Conservation (phyloP, 345 rosid species). For the Capsella bursapastoris region DNA sequence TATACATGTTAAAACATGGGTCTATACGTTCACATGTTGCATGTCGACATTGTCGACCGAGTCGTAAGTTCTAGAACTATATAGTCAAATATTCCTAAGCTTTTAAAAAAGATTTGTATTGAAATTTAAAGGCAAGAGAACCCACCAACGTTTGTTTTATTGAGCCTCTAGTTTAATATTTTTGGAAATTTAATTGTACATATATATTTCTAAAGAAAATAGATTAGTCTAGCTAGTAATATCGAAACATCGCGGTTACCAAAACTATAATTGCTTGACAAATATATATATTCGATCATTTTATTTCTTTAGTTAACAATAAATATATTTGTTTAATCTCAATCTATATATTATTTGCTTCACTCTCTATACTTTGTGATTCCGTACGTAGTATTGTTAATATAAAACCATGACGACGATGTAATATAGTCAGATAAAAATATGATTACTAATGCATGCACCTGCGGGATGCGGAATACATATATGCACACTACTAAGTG, state of each 20-base stretch:
- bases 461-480: neutral
- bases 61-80: neutral
- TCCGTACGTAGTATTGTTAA: neutral
- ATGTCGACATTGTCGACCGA: constrained; percentile 18
- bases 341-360: neutral
- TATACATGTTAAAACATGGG: neutral
- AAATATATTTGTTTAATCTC: neutral
- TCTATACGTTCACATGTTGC: constrained; percentile 16
- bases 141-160: too few relatives aligned
- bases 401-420: neutral
- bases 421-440: neutral
- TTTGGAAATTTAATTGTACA: too few relatives aligned
- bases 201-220: too few relatives aligned
- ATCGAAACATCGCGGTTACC: too few relatives aligned
- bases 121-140: neutral
- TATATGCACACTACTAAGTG: neutral
- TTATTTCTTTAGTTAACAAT: neutral
- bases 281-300: neutral
- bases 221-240: too few relatives aligned
- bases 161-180: too few relatives aligned
- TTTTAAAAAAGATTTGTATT: neutral
- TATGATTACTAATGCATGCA: constrained; percentile 16
- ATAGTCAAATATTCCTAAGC: neutral
- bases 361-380: neutral
- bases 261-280: too few relatives aligned